Conservation (phyloP, 2,329 filamentous ascomycete species). For the Colletotrichum liriopes region DNA sequence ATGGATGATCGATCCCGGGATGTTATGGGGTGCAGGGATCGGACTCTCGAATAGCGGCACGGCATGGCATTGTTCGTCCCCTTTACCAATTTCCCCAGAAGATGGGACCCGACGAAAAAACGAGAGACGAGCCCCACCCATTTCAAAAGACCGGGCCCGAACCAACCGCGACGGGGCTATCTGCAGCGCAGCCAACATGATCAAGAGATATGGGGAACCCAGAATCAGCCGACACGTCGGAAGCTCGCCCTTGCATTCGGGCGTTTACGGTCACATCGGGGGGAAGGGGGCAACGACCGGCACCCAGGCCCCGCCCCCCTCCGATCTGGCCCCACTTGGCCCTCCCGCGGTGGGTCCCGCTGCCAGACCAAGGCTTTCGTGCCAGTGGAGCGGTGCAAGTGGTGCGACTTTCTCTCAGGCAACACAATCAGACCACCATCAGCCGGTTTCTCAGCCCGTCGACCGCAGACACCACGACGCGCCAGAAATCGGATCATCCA, state of each 20-base stretch:
- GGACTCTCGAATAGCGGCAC: too few relatives aligned
- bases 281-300: neutral
- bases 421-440: slow-evolving; percentile 42
- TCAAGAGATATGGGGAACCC: neutral
- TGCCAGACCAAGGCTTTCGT: neutral
- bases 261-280: slow-evolving; percentile 6
- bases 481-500: slow-evolving; percentile 17
- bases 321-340: neutral
- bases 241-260: slow-evolving; percentile 4
- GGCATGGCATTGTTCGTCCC: too few relatives aligned
- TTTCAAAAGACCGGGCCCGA: too few relatives aligned
- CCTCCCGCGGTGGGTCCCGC: slow-evolving; percentile 9
- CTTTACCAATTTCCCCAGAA: too few relatives aligned
- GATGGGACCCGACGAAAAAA: too few relatives aligned
- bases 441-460: slow-evolving; percentile 19
- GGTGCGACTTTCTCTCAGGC: slow-evolving; percentile 26
- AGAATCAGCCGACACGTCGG: slow-evolving; percentile 29
- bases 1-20: too few relatives aligned
- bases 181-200: too few relatives aligned
- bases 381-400: neutral
- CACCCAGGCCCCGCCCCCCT: neutral
- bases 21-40: too few relatives aligned
- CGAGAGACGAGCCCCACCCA: too few relatives aligned
- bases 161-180: too few relatives aligned
- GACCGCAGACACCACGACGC: slow-evolving; percentile 9